Evolutionary conservation across 1,284 basidiomycete genomes (phyloP), one percentile per base, ranked within the genome.

Genomic region (Abortiporus biennis): DNA sequence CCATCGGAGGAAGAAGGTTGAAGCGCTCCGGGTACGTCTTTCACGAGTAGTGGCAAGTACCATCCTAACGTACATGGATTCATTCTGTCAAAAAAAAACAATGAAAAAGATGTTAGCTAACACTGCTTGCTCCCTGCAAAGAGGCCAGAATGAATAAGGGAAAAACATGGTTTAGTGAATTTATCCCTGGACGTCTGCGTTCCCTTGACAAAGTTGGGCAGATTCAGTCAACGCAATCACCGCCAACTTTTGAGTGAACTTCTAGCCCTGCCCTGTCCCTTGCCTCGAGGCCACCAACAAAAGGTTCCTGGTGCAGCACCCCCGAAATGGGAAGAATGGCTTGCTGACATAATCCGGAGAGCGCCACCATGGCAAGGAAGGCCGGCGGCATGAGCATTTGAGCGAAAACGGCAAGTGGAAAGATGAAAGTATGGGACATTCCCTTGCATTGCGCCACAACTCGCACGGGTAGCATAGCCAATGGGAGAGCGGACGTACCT

Each of bases 11-110:
- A n/a, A 21, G 74, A 79, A 35, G 79, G 80, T 55, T 80, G 78
- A 55, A 81, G 59, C 48, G 79, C 82, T 11, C 79, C 80, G 55
- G 80, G 78, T 44, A 74, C 67, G 55, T 82, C 81, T 51, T 71
- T 72, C 41, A 88, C 77, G 40, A 93, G 70, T 50, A 95, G 67
- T 16, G 93, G 92, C 19, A 95, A 72, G 63, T 96, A 96, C 82
- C 91, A 94, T 4, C 87, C 86, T n/a, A 94, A 76, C 20, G 92
- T 95, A 49, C 86, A 88, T 39, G 93, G 92, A 59, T 97, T 96
- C 90, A 94, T 94, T 68, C 85, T 86, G 60, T 40, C n/a, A 53
- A 6, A 41, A 20, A 38, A 36, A 36, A 17, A 40, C 9, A 19
- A 31, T 38, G 39, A 30, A 45, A 42, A 51, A 32, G 43, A 12